A percentile compares a stretch with the other conserved stretches of the same genome.
Evolutionary conservation across 352 stramenopile genomes (phyloP).

Genomic region (Pythium sukuiense): DNA sequence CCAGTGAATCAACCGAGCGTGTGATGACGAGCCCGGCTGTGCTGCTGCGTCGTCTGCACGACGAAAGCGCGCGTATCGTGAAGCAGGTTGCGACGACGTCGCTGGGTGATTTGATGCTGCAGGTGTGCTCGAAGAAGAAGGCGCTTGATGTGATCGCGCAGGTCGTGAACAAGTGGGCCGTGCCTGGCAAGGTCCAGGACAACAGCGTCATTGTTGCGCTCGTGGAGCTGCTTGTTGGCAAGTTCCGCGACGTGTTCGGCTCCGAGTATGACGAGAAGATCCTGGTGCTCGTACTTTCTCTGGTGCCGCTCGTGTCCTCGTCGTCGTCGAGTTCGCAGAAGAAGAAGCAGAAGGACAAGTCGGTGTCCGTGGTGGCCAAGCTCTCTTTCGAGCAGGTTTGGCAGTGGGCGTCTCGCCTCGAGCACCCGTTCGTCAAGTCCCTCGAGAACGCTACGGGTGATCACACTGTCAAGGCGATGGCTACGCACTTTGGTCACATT

Average conservation of each 20-base stretch:
- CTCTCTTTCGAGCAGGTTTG: conserved; percentile 38
- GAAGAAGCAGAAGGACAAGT: conserved; percentile 26
- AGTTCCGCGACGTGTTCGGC: conserved; percentile 37
- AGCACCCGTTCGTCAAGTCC: conserved; percentile 51
- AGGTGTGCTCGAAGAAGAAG: conserved; percentile 52
- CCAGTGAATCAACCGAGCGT: conserved; percentile 22
- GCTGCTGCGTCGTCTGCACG: conserved; percentile 66
- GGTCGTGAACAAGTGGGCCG: conserved; percentile 52
- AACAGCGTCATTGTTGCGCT: conserved; percentile 44
- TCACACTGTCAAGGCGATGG: conserved; percentile 29
- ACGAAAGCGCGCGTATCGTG: conserved; percentile 74
- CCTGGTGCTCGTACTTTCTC: conserved; percentile 61
- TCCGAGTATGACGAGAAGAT: conserved; percentile 53
- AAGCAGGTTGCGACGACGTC: conserved; percentile 55
- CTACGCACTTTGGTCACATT: conserved; percentile 41
- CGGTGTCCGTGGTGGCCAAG: background rate
- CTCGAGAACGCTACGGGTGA: conserved; percentile 7
- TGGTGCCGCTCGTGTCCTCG: conserved; percentile 26
- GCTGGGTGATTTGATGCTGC: conserved; percentile 56
- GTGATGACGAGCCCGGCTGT: conserved; percentile 57
- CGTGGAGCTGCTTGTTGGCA: conserved; percentile 47
- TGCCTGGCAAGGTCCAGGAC: conserved; percentile 10
- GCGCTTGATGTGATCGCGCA: conserved; percentile 51
- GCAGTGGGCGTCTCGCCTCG: conserved; percentile 45
- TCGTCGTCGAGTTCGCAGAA: conserved; percentile 15